These are phyloP conservation scores for Rauvolfia tetraphylla DNA, from an alignment of 257 asterid species.

Conservation along the genomic window DNA sequence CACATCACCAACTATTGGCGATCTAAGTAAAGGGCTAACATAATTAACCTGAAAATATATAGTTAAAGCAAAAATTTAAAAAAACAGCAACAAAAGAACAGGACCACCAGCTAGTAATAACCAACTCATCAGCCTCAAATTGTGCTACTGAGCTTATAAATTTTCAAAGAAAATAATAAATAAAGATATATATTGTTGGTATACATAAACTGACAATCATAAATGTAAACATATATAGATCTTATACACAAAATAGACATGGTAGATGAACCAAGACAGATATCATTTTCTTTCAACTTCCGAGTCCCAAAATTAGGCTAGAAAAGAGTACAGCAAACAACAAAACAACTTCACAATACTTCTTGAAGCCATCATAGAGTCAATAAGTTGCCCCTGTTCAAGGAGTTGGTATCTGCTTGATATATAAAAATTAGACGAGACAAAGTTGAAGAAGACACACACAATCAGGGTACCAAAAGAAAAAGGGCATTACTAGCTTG, in stretches of 20 bases:
- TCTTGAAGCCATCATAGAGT: background rate
- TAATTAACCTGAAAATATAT: conserved; percentile 53
- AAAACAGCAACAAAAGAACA: conserved; percentile 1
- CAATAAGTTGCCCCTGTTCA: background rate
- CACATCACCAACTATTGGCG: conserved; percentile 80
- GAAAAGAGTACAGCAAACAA: background rate
- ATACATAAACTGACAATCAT: background rate
- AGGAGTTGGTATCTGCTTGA: background rate
- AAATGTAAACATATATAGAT: background rate
- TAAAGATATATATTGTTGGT: background rate
- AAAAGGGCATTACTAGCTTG: background rate
- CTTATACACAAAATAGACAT: background rate
- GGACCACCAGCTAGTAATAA: background rate
- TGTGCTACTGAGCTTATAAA: background rate
- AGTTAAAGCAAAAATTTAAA: conserved; percentile 1
- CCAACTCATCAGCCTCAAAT: background rate
- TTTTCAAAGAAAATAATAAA: background rate
- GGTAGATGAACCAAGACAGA: background rate
- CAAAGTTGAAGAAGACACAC: background rate
- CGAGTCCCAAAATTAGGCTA: background rate
- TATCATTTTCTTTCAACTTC: background rate
- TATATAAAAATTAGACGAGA: background rate
- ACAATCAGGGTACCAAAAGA: background rate
- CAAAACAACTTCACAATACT: background rate
- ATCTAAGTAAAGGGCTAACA: conserved; percentile 67